Evolutionary conservation across 2,329 filamentous ascomycete species (phyloP).

Genomic region (Botrytis deweyae): DNA sequence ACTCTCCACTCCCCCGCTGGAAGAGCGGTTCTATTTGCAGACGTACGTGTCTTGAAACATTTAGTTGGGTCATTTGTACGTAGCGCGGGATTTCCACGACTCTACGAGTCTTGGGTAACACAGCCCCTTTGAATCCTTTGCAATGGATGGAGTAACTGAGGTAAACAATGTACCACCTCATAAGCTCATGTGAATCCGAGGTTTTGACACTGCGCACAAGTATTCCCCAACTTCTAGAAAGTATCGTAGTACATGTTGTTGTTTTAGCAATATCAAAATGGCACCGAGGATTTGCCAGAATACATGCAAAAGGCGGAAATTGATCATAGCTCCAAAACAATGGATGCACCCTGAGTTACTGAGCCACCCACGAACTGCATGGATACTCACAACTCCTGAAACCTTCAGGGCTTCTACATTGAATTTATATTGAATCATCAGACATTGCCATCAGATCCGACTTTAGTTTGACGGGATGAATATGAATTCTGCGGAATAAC

Average conservation of each 20-base stretch:
- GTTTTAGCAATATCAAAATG: background rate
- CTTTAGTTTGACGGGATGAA: background rate
- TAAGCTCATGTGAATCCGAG: background rate
- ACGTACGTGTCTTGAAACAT: background rate
- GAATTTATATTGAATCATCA: constrained; percentile 3
- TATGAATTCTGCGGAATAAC: background rate
- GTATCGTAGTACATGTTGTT: background rate
- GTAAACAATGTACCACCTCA: background rate
- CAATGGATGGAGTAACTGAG: background rate
- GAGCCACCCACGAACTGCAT: background rate
- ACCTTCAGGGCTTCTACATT: background rate
- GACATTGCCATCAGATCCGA: background rate
- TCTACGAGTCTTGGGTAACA: background rate
- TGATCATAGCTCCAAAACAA: constrained; percentile 8
- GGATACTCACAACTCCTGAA: background rate
- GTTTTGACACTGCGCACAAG: background rate
- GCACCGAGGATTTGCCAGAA: constrained; percentile 4
- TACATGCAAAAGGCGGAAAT: background rate
- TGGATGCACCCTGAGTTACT: background rate
- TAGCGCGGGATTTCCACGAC: background rate
- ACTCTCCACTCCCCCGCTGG: background rate
- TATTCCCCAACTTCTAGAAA: background rate
- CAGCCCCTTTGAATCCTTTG: background rate
- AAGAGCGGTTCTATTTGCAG: background rate
- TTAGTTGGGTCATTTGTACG: background rate